Base-by-base conservation (phyloP, 2,329 filamentous ascomycete genomes). In the Penicillium sp. region DNA sequence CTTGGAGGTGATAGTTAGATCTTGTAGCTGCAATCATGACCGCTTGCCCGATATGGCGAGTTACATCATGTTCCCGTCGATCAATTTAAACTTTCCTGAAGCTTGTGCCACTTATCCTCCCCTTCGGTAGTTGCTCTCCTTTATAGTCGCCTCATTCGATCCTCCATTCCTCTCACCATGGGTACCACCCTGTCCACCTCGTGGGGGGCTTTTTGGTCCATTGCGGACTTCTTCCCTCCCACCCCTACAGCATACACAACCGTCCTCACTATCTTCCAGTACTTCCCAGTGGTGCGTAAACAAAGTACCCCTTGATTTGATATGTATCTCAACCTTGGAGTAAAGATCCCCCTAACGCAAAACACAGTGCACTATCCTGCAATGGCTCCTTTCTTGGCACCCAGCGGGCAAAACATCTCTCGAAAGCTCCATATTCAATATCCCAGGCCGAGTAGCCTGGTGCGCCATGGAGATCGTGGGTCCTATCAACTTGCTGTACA, bases 391-490 rank as follows among this genome's bases (percentile, higher is more conserved):
- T n/a, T 84, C 86, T 58, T 97, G 87, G 84, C 95, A 97, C 76
- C 91, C 91, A 54, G 92, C 94, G 81, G 95, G 95, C 75, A 98
- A 98, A 79, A 97, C 93, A 2, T 96, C 92, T 3, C 84, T 87
- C 19, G 64, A 70, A 26, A 68, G 65, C 52, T 93, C 89, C 69
- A 80, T 80, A 13, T 81, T 95, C 74, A 99, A 99, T 78, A 77
- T 98, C n/a, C 91, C 93, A 1, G 95, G 95, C 63, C 91, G 91
- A 69, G 81, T 92, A 65, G 93, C 87, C 60, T 99, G 95, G 95
- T 84, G 90, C 58, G 85, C 88, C 2, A 97, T 97, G 92, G 95
- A 99, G 77, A 80, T 85, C 14, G 88, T 91, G 0, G 92, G 92
- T 16, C 89, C 93, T 71, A 71, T 92, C 37, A 90, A 88, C 13